Conservation (phyloP, 73 alveolate species). For the Tetrahymena borealis region DNA sequence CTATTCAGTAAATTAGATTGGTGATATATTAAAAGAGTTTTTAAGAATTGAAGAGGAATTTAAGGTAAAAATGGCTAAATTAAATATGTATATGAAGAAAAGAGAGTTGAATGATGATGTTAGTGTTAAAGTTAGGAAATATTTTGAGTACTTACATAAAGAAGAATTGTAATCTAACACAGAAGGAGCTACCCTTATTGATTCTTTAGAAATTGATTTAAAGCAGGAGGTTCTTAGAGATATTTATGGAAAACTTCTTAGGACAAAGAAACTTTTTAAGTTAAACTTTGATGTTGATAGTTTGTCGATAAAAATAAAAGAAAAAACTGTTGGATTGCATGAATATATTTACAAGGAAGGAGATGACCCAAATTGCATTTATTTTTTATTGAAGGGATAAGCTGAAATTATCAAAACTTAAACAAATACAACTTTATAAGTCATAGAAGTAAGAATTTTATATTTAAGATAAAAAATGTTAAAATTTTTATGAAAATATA, state of each 20-base stretch:
- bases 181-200: not conserved
- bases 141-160: not conserved
- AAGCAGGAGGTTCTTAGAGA: not conserved
- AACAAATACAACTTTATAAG: not conserved
- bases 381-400: not conserved
- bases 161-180: not conserved
- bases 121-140: not conserved
- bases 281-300: not conserved
- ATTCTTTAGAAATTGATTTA: not conserved
- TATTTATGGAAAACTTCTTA: not conserved
- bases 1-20: not conserved
- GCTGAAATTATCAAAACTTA: not conserved
- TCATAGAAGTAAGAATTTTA: not conserved
- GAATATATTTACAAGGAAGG: not conserved
- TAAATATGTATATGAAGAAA: not conserved
- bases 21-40: not conserved
- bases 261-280: not conserved
- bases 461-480: not conserved
- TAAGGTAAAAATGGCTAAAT: not conserved
- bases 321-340: not conserved
- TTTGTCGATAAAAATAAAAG: not conserved
- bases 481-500: not conserved
- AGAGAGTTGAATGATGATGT: not conserved
- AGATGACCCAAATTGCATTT: not conserved
- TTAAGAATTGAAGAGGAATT: not conserved